Conservation (phyloP, 192 early-diverging fungal species). For the Linnemannia zychae region DNA sequence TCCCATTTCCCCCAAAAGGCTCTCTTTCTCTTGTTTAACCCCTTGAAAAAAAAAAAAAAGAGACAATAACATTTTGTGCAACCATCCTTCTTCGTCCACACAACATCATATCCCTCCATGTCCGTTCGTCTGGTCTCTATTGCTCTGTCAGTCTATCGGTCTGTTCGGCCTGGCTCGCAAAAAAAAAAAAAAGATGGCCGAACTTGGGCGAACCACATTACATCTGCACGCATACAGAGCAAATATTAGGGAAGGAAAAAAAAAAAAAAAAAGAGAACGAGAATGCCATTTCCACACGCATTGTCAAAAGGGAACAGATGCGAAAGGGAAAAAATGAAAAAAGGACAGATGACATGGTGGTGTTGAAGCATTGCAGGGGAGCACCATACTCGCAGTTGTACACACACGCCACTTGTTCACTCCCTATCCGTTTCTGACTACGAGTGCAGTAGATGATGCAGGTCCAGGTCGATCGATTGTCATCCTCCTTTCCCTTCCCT, state of each 20-base stretch:
- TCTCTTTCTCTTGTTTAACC: background rate
- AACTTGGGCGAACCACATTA: background rate
- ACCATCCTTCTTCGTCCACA: background rate
- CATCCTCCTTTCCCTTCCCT: background rate
- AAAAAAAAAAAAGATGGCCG: background rate
- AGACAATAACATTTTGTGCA: slow-evolving; percentile 5
- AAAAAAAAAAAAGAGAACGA: background rate
- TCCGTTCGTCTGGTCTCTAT: background rate
- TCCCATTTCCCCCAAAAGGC: background rate
- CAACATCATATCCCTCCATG: background rate
- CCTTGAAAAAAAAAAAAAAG: background rate
- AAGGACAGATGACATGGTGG: too few species aligned
- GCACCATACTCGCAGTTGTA: background rate
- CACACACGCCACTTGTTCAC: background rate
- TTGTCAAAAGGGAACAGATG: too few species aligned
- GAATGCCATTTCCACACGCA: background rate
- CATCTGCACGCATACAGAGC: background rate
- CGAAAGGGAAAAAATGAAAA: too few species aligned
- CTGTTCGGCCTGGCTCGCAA: background rate
- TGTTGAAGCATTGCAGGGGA: too few species aligned
- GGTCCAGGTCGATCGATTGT: slow-evolving; percentile 6
- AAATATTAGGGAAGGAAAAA: background rate
- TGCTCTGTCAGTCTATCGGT: background rate
- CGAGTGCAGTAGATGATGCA: background rate
- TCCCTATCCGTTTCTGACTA: background rate